Evolutionary conservation across 1,284 basidiomycete genomes (phyloP).

Genomic region (Ceratobasidium papillatum): DNA sequence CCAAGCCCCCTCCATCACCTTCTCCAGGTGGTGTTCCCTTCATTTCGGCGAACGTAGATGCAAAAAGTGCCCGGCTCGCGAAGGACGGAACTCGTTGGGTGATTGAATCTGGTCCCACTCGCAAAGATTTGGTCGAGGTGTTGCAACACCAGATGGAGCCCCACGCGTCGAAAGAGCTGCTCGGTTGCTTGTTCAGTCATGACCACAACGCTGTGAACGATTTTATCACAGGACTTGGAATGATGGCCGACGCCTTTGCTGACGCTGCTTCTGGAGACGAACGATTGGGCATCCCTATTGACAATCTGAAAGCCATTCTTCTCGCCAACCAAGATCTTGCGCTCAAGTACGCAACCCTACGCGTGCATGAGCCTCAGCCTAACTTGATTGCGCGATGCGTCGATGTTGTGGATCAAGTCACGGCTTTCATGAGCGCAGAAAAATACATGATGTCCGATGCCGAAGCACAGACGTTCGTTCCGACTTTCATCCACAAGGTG

Average conservation of each 20-base stretch:
- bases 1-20: constrained; percentile 49
- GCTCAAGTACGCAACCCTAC: constrained; percentile 93
- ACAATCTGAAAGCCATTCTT: constrained; percentile 73
- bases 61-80: constrained; percentile 75
- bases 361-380: constrained; percentile 92
- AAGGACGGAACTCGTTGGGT: constrained; percentile 87
- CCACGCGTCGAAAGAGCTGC: constrained; percentile 77
- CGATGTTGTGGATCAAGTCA: constrained; percentile 83
- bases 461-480: constrained; percentile 89
- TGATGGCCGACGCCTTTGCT: constrained; percentile 79
- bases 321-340: constrained; percentile 92
- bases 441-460: constrained; percentile 87
- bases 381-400: constrained; percentile 90
- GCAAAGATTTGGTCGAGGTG: constrained; percentile 88
- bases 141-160: constrained; percentile 93
- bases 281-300: constrained; percentile 60
- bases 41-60: constrained; percentile 72
- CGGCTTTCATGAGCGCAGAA: constrained; percentile 74
- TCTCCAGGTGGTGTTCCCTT: constrained; percentile 63
- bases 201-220: constrained; percentile 97
- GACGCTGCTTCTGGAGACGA: constrained; percentile 66
- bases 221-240: constrained; percentile 78
- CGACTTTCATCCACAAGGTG: constrained; percentile 91
- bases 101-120: constrained; percentile 79
- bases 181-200: constrained; percentile 89